Conservation (phyloP, 768 basidiomycete genomes). For the Hygrophoropsis aurantiaca region DNA sequence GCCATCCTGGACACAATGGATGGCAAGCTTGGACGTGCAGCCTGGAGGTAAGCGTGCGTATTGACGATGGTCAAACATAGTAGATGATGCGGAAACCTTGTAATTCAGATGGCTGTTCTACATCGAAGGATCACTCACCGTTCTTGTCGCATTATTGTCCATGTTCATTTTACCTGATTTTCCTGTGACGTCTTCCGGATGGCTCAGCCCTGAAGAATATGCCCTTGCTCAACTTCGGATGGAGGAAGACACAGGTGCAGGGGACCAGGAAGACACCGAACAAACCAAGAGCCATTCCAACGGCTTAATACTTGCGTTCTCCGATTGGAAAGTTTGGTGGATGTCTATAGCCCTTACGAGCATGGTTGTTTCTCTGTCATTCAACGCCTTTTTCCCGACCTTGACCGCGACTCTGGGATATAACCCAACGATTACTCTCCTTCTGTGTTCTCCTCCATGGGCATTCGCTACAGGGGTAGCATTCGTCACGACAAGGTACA, state of each 20-base stretch:
- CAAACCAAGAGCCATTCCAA: slow-evolving; percentile 25
- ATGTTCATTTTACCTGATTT: slow-evolving; percentile 75
- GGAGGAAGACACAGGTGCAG: slow-evolving; percentile 60
- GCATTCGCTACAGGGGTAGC: slow-evolving; percentile 58
- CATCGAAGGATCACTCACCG: slow-evolving; percentile 60
- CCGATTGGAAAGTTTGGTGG: slow-evolving; percentile 87
- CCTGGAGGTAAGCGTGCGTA: slow-evolving; percentile 58
- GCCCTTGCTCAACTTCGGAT: slow-evolving; percentile 59
- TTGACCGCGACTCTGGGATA: slow-evolving; percentile 72
- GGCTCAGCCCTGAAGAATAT: slow-evolving; percentile 59
- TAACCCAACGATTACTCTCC: slow-evolving; percentile 59
- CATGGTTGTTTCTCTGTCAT: slow-evolving; percentile 60
- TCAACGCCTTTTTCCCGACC: slow-evolving; percentile 82
- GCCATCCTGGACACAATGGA: slow-evolving; percentile 74
- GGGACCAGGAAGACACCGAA: slow-evolving; percentile 47
- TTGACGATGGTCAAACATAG: neutral
- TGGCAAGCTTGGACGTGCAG: slow-evolving; percentile 61
- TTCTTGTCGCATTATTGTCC: slow-evolving; percentile 48
- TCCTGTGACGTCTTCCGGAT: slow-evolving; percentile 55
- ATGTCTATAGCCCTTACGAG: slow-evolving; percentile 62
- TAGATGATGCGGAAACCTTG: neutral
- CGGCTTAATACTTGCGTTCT: slow-evolving; percentile 59
- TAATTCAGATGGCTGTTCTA: slow-evolving; percentile 76
- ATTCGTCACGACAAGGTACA: slow-evolving; percentile 51
- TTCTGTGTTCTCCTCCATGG: slow-evolving; percentile 75